Evolutionary conservation across 169 alveolate genomes (phyloP), one percentile per base, ranked within the genome.

Genomic region (Toxoplasma gondii): DNA sequence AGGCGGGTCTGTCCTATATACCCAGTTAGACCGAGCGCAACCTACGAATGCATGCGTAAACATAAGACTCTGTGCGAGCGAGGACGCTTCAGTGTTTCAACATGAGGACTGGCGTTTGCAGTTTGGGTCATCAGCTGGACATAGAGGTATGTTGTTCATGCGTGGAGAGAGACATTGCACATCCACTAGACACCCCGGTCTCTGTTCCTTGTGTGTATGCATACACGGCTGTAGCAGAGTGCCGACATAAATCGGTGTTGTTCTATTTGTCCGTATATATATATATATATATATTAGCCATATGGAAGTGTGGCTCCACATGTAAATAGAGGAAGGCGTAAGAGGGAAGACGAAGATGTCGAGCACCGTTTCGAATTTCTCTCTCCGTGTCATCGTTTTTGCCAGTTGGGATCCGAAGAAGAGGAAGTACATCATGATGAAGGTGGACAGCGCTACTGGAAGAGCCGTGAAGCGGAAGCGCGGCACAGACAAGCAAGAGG

Each of bases 381-480:
- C 34, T 58, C 39, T 88, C 29, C 84, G 93, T 88, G 45, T 43
- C 9, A 49, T 36, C 5, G 45, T 1, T 9, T 10, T 4, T 5
- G 24, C 49, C 74, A 90, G 93, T 43, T 90, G 93, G 93, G 93
- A 90, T 49, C 93, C 93, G 44, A 90, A 90, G 88, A 90, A 90
- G 88, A 67, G 93, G 78, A 90, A 90, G 88, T 90, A 43, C 70
- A 70, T 90, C 38, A 24, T 90, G 36, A 70, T 90, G 88, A 39
- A 45, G n/a, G 44, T 90, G 5, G 93, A 90, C 88, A 90, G 93
- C 49, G 29, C 64, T 22, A 69, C 93, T 16, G 93, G 93, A 9
- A 45, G 36, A 19, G 88, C 93, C 10, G 93, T 90, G 7, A 90
- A 90, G 49, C 87, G 93, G n/a, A 78, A 90, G 74, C 64, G 88